Base-by-base conservation (phyloP, 371 early-diverging fungal species). In the Paramicrosporidium saccamoebae region DNA sequence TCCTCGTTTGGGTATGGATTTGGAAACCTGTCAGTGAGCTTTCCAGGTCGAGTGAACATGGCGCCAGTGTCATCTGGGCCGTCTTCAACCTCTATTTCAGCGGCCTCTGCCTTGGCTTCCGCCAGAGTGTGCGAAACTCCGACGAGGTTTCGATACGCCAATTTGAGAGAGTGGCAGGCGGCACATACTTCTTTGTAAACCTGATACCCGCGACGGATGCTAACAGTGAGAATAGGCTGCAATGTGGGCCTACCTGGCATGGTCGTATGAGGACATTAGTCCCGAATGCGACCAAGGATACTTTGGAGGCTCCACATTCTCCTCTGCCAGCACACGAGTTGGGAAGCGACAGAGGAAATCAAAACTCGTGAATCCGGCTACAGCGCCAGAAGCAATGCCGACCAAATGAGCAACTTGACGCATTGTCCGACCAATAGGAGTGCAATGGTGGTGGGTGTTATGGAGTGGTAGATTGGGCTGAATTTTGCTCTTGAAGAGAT, bases 181-280 rank as follows among this genome's bases (percentile, higher is more conserved):
- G 90, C 55, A 48, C 92, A 90, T 25, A 90, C 73, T 41, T 88
- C 92, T 51, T 69, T 71, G 59, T 84, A 90, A 14, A 90, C 92
- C 43, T 82, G 90, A 54, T 73, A 90, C 31, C 90, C 92, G 50
- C 88, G 84, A 37, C 86, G 79, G 24, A 86, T 64, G 38, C 77
- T 74, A 37, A 10, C 4, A 24, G 18, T 8, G 5, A 1, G 2
- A 13, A 15, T 4, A 3, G 9, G 11, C 3, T 17, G 5, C 11
- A 13, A 17, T 10, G 4, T 8, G 10, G 27, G 46, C 59, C 39
- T 62, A 78, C 77, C 71, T 45, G 27, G 81, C 74, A 31, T 81
- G 84, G 40, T 90, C 92, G 48, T 64, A 90, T 23, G 79, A 73
- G 33, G 58, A 55, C 29, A 67, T 48, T 35, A 55, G 52, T 24